phyloP scores from a whole-genome alignment of 441 rosid genomes.

The Adansonia madagascariensis region DNA sequence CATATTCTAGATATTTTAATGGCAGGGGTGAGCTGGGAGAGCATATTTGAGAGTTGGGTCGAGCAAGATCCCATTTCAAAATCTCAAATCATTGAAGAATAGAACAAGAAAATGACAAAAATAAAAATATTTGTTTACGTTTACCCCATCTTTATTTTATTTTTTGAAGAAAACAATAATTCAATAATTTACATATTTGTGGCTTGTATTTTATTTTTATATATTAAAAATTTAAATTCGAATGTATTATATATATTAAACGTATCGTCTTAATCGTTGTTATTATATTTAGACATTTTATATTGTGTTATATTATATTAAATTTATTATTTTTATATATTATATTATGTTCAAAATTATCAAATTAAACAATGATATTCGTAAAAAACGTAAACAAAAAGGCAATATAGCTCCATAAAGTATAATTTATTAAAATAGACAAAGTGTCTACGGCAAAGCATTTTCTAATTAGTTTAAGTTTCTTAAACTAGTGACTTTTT shows the following conservation, averaged over 20 bases:
- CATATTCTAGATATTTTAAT: constrained; percentile 21
- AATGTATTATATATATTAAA: too few species aligned
- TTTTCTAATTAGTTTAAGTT: constrained; percentile 15
- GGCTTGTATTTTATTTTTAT: background rate
- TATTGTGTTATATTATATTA: too few species aligned
- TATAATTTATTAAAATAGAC: constrained; percentile 3
- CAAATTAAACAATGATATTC: background rate
- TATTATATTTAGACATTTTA: too few species aligned
- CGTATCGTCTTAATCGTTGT: too few species aligned
- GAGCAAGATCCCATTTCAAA: constrained; percentile 49
- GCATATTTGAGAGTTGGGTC: constrained; percentile 41
- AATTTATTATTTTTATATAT: too few species aligned
- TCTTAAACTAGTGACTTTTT: background rate
- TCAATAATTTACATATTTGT: too few species aligned
- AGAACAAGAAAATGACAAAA: constrained; percentile 64
- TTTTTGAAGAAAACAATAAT: background rate
- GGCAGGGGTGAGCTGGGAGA: constrained; percentile 36
- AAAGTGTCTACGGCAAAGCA: constrained; percentile 13
- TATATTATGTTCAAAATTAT: too few species aligned
- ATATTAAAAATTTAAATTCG: too few species aligned
- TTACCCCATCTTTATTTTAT: background rate
- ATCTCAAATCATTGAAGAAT: constrained; percentile 47
- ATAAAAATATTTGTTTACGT: constrained; percentile 15
- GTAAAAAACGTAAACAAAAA: constrained; percentile 36
- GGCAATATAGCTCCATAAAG: constrained; percentile 33